These are phyloP conservation scores for Cutaneotrichosporon dermatis DNA, from an alignment of 1,284 basidiomycete genomes.

Conservation along the genomic window DNA sequence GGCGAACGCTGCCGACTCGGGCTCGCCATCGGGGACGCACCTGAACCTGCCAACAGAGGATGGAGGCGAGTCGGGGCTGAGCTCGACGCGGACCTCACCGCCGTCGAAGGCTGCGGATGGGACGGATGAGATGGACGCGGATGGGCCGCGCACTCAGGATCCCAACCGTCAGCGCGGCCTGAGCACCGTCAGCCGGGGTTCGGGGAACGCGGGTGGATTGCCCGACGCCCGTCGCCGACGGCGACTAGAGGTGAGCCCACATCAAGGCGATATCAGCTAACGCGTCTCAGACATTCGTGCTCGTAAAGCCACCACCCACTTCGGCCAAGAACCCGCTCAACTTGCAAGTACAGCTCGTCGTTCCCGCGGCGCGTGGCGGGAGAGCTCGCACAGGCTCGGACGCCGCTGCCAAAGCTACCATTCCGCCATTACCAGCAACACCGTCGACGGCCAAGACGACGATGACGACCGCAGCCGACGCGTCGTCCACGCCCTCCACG, in stretches of 20 bases:
- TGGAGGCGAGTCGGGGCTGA: neutral
- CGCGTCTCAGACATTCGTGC: constrained; percentile 60
- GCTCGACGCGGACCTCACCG: constrained; percentile 4
- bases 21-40: too few relatives aligned
- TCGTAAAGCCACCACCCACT: constrained; percentile 53
- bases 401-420: neutral
- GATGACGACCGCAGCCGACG: too few relatives aligned
- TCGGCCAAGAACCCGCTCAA: constrained; percentile 85
- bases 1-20: too few relatives aligned
- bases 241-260: constrained; percentile 7
- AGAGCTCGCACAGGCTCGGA: constrained; percentile 6
- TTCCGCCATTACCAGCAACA: neutral
- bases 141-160: neutral
- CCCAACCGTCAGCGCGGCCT: constrained; percentile 6
- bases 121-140: neutral
- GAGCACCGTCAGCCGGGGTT: constrained; percentile 2
- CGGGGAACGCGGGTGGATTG: neutral
- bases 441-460: too few relatives aligned
- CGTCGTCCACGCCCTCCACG: constrained; percentile 6
- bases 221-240: constrained; percentile 2
- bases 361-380: constrained; percentile 7
- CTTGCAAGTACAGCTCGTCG: constrained; percentile 85
- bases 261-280: neutral
- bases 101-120: neutral
- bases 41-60: too few relatives aligned